These are phyloP conservation scores for Fusarium sp. DNA, from an alignment of 2,329 filamentous ascomycete species.

Conservation along the genomic window DNA sequence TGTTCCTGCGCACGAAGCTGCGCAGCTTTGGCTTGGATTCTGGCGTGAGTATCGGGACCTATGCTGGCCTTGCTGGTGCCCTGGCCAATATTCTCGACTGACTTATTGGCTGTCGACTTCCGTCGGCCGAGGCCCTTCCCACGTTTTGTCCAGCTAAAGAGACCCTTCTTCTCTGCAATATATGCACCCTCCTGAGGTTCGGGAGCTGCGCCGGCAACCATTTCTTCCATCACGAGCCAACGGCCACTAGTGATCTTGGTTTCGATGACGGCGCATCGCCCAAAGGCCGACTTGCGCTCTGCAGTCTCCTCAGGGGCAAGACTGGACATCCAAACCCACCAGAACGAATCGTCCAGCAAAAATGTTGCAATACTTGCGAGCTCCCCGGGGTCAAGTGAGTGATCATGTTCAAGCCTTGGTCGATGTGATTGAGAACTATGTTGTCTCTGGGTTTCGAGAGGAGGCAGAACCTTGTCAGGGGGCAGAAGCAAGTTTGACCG, in stretches of 20 bases:
- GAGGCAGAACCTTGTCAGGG: slow-evolving; percentile 89
- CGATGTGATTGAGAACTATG: slow-evolving; percentile 87
- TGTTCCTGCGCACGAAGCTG: slow-evolving; percentile 79
- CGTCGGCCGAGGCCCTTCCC: slow-evolving; percentile 70
- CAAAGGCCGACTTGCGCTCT: slow-evolving; percentile 89
- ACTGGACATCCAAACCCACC: slow-evolving; percentile 99
- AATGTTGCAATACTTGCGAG: slow-evolving; percentile 88
- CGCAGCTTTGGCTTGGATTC: slow-evolving; percentile 89
- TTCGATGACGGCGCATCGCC: slow-evolving; percentile 90
- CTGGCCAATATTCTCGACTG: slow-evolving; percentile 56
- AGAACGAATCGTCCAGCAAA: slow-evolving; percentile 93
- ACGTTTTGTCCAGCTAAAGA: slow-evolving; percentile 85
- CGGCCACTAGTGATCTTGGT: slow-evolving; percentile 81
- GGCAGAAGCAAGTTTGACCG: slow-evolving; percentile 79
- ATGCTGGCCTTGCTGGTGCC: slow-evolving; percentile 82
- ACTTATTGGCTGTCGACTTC: slow-evolving; percentile 73
- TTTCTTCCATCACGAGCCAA: slow-evolving; percentile 96
- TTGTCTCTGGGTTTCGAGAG: slow-evolving; percentile 77
- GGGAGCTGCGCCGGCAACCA: slow-evolving; percentile 89
- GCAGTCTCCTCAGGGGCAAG: slow-evolving; percentile 88
- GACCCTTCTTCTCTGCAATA: slow-evolving; percentile 93
- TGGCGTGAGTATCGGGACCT: slow-evolving; percentile 88
- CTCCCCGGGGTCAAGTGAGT: slow-evolving; percentile 84
- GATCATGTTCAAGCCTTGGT: slow-evolving; percentile 73
- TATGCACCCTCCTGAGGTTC: slow-evolving; percentile 87